These are phyloP conservation scores for Cryptosporidium andersoni DNA, from an alignment of 169 alveolate species.

Conservation along the genomic window DNA sequence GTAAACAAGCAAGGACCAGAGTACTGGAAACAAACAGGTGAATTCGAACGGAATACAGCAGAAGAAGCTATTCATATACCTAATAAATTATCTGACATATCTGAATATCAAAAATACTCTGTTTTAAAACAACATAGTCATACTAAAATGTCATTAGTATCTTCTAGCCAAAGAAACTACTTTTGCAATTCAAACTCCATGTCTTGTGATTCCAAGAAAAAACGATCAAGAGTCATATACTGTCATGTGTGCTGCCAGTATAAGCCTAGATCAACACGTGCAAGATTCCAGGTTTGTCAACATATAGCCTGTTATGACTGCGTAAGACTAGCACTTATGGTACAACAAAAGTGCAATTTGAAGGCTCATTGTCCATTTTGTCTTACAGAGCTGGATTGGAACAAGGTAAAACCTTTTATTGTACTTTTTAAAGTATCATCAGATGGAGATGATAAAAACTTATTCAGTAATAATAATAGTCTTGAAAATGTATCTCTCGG, in stretches of 20 bases:
- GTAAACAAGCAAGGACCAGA: too few relatives aligned
- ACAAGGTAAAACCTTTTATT: constrained; percentile 63
- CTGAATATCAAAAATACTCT: too few relatives aligned
- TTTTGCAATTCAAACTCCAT: not conserved
- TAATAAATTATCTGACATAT: too few relatives aligned
- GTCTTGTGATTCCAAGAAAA: constrained; percentile 31
- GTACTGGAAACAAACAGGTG: too few relatives aligned
- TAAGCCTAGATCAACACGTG: constrained; percentile 68
- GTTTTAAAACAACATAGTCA: too few relatives aligned
- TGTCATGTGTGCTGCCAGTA: constrained; percentile 66
- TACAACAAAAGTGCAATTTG: constrained; percentile 32
- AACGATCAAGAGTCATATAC: constrained; percentile 58
- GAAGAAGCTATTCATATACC: too few relatives aligned
- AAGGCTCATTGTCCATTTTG: constrained; percentile 71
- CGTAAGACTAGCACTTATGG: constrained; percentile 62
- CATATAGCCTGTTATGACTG: constrained; percentile 70
- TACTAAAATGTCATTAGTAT: too few relatives aligned
- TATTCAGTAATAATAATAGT: not conserved
- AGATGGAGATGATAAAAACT: not conserved
- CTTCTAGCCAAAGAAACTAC: not conserved
- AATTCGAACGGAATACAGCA: too few relatives aligned
- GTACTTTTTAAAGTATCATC: constrained; percentile 44
- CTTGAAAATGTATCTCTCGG: too few relatives aligned
- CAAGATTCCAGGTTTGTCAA: constrained; percentile 65
- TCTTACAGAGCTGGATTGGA: constrained; percentile 58